Evolutionary conservation across 345 rosid species (phyloP).

Genomic region (Dipteronia dyeriana): DNA sequence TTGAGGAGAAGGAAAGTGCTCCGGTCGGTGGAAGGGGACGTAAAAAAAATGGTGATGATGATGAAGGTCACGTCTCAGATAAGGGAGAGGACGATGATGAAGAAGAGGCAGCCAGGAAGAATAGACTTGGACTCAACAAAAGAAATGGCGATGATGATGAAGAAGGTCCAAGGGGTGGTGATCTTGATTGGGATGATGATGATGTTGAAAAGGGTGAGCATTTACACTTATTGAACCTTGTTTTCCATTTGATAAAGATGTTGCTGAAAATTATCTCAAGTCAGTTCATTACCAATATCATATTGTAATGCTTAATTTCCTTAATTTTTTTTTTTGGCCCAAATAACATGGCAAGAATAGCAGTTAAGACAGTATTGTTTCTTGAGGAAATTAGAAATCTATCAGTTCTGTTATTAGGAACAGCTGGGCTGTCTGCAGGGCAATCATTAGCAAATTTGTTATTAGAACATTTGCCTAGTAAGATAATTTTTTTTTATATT

Average conservation of each 20-base stretch:
- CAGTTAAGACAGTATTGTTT: background rate
- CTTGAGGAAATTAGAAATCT: background rate
- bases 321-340: background rate
- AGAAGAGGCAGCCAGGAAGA: slow-evolving; percentile 84
- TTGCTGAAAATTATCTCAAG: background rate
- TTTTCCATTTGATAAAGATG: background rate
- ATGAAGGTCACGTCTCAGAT: slow-evolving; percentile 84
- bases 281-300: background rate
- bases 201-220: slow-evolving; percentile 89
- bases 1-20: slow-evolving; percentile 66
- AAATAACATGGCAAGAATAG: background rate
- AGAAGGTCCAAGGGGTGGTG: slow-evolving; percentile 92
- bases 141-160: slow-evolving; percentile 81
- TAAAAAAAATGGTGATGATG: slow-evolving; percentile 71
- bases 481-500: no score
- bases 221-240: slow-evolving; percentile 1
- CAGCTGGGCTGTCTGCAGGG: background rate
- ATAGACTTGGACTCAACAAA: slow-evolving; percentile 80
- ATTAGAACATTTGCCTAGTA: background rate
- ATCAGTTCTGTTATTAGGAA: background rate
- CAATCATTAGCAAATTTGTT: no score
- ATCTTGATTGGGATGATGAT: slow-evolving; percentile 90
- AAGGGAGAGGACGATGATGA: slow-evolving; percentile 95
- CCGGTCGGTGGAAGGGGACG: slow-evolving; percentile 73
- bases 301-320: background rate